Evolutionary conservation across 1,284 basidiomycete species (phyloP).

Genomic region (Stygiomarasmius scandens): DNA sequence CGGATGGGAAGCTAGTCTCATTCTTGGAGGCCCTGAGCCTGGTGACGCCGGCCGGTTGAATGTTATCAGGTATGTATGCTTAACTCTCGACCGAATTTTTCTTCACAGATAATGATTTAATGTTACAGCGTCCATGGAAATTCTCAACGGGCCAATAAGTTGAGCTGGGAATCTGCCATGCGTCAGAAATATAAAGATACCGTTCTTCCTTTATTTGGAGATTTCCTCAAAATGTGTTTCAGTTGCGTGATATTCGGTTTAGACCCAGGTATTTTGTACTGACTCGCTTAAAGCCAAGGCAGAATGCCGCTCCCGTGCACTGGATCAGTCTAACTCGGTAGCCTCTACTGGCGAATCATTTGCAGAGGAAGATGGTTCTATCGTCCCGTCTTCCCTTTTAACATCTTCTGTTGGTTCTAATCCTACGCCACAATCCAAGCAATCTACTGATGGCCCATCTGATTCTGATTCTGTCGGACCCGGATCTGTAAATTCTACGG

Average conservation of each 20-base stretch:
- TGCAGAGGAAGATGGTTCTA: too few species aligned
- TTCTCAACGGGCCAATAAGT: background rate
- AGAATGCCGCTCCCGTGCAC: too few species aligned
- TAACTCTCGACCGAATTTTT: background rate
- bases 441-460: too few species aligned
- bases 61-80: constrained; percentile 19
- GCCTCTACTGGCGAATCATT: too few species aligned
- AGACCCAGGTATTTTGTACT: too few species aligned
- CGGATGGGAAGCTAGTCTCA: constrained; percentile 17
- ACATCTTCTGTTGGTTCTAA: too few species aligned
- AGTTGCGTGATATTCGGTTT: background rate
- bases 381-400: too few species aligned
- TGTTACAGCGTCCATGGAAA: background rate
- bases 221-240: background rate
- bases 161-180: constrained; percentile 15
- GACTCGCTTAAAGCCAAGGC: too few species aligned
- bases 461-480: too few species aligned
- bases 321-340: too few species aligned
- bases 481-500: too few species aligned
- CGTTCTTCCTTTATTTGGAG: constrained; percentile 16
- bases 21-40: constrained; percentile 20
- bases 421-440: too few species aligned
- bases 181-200: constrained; percentile 14
- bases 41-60: constrained; percentile 18
- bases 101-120: background rate